phyloP scores from a whole-genome alignment of 192 early-diverging fungal species.

The Pilaira anomala region DNA sequence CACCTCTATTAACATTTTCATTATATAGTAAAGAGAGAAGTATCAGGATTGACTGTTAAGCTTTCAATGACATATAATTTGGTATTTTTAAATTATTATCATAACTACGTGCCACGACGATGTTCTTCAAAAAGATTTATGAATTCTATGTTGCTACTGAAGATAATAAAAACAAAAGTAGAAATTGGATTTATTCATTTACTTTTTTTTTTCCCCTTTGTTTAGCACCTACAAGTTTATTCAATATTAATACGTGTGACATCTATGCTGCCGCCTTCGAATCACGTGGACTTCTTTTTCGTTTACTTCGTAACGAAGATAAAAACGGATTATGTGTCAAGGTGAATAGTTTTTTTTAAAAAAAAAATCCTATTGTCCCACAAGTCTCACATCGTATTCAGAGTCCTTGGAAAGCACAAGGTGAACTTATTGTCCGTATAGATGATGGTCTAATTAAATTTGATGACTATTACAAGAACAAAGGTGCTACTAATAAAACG shows the following conservation, averaged over 20 bases:
- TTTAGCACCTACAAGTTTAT: conserved; percentile 35
- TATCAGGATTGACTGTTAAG: too few species aligned
- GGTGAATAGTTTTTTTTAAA: conserved; percentile 12
- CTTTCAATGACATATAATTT: too few species aligned
- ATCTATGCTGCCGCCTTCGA: conserved; percentile 61
- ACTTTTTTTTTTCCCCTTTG: background rate
- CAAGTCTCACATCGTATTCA: background rate
- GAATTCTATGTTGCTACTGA: conserved; percentile 71
- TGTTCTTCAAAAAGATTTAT: conserved; percentile 51
- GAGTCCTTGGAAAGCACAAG: conserved; percentile 47
- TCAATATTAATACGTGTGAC: conserved; percentile 41
- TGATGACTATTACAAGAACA: conserved; percentile 52
- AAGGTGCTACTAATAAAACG: conserved; percentile 47
- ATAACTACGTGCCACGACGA: too few species aligned
- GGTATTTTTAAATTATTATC: too few species aligned
- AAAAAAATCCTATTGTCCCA: too few species aligned
- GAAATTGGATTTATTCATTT: too few species aligned
- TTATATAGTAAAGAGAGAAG: too few species aligned
- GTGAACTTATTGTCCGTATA: conserved; percentile 55
- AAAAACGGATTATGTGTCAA: conserved; percentile 51
- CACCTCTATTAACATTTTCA: too few species aligned
- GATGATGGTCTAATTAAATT: conserved; percentile 36
- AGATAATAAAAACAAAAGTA: conserved; percentile 40
- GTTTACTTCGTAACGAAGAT: conserved; percentile 30
- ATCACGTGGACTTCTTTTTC: conserved; percentile 42